Percentiles rank a stretch among this genome's conserved stretches.
Conservation (phyloP, 495 filamentous ascomycete genomes). For the Opeltia flavorubescens region DNA sequence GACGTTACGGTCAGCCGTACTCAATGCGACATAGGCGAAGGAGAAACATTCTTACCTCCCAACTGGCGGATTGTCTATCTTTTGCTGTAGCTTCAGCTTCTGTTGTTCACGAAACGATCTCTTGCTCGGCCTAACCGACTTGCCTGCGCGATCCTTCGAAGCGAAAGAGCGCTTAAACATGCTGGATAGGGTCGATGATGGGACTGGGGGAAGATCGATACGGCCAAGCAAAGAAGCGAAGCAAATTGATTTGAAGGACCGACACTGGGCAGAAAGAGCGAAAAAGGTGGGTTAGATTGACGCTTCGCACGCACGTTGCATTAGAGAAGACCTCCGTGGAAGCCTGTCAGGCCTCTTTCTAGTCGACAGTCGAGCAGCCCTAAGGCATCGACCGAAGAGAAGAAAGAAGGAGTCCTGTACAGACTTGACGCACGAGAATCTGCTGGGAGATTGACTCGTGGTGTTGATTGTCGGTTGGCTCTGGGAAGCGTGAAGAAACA, state of each 20-base stretch:
- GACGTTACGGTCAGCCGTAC: conserved; percentile 16
- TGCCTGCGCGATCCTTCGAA: conserved; percentile 60
- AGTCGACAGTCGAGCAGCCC: conserved; percentile 11
- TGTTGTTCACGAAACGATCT: conserved; percentile 56
- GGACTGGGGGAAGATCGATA: conserved; percentile 7
- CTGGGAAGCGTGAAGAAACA: conserved; percentile 15
- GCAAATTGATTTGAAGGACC: conserved; percentile 20
- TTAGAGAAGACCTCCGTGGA: conserved; percentile 15
- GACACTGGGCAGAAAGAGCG: conserved; percentile 18
- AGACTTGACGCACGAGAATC: conserved; percentile 20
- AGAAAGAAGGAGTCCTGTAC: conserved; percentile 10
- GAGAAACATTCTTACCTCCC: conserved; percentile 26
- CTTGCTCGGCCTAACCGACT: conserved; percentile 60
- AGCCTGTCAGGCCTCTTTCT: conserved; percentile 15
- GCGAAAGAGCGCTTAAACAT: conserved; percentile 82
- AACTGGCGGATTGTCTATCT: conserved; percentile 37
- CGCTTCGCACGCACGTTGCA: conserved; percentile 18
- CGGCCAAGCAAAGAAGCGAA: conserved; percentile 12
- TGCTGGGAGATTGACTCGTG: conserved; percentile 15
- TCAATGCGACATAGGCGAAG: conserved; percentile 24
- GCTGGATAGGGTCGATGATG: conserved; percentile 25
- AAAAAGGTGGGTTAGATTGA: conserved; percentile 14
- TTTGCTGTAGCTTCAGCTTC: conserved; percentile 64
- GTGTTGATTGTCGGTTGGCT: conserved; percentile 16
- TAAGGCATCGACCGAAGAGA: conserved; percentile 13